These are phyloP conservation scores for Nematodospora valgi DNA, from an alignment of 805 yeast species.

Conservation along the genomic window DNA sequence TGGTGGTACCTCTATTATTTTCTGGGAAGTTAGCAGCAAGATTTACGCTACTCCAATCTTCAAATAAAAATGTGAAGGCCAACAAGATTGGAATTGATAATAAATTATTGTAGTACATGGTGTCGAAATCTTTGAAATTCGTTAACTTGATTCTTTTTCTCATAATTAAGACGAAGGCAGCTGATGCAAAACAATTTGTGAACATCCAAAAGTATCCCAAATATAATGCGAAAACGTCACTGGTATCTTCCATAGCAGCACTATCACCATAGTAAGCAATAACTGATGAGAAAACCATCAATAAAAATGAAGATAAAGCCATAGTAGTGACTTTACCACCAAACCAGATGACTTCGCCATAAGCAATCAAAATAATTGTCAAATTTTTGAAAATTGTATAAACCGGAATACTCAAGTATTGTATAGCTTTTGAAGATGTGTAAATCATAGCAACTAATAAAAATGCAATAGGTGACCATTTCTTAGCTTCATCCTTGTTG, in stretches of 20 bases:
- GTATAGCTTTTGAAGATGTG: conserved; percentile 93
- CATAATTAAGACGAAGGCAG: conserved; percentile 90
- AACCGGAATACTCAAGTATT: conserved; percentile 87
- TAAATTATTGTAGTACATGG: conserved; percentile 97
- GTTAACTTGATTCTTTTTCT: conserved; percentile 97
- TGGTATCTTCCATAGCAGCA: conserved; percentile 31
- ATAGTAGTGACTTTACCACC: conserved; percentile 88
- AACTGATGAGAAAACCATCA: conserved; percentile 95
- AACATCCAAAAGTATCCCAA: conserved; percentile 97
- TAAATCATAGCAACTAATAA: conserved; percentile 90
- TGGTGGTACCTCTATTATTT: conserved; percentile 61
- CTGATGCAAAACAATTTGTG: conserved; percentile 89
- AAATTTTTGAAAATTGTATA: conserved; percentile 97
- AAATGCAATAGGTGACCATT: conserved; percentile 93
- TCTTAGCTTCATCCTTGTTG: conserved; percentile 83
- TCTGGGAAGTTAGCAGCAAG: conserved; percentile 74
- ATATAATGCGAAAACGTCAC: conserved; percentile 44
- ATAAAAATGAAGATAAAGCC: conserved; percentile 82
- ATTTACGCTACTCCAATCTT: conserved; percentile 91
- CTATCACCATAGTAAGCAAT: conserved; percentile 91
- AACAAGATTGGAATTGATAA: conserved; percentile 88
- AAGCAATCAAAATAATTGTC: conserved; percentile 94
- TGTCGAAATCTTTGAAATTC: conserved; percentile 93
- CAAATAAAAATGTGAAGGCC: conserved; percentile 69
- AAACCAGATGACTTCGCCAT: conserved; percentile 97